Conservation (phyloP, 345 rosid genomes). For the Linum usitatissimum region DNA sequence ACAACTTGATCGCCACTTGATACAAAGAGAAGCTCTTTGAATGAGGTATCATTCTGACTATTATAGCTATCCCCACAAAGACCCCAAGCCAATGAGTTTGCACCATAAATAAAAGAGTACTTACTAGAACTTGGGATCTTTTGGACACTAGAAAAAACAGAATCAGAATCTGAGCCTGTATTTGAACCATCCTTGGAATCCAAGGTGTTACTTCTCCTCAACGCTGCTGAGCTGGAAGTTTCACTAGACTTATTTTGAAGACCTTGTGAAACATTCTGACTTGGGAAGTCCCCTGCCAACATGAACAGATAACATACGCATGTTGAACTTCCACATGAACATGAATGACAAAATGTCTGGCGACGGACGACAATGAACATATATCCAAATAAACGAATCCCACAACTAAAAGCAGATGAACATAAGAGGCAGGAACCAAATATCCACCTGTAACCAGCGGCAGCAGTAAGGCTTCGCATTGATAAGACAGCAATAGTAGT, state of each 20-base stretch:
- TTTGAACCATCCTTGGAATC: constrained; percentile 43
- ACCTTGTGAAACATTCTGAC: constrained; percentile 26
- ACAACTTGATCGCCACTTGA: constrained; percentile 50
- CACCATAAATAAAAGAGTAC: constrained; percentile 55
- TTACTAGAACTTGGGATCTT: constrained; percentile 25
- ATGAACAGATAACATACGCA: constrained; percentile 4
- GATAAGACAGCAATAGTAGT: constrained; percentile 53
- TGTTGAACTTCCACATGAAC: not conserved
- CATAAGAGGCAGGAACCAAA: constrained; percentile 2
- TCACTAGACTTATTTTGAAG: constrained; percentile 28
- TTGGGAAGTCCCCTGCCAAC: constrained; percentile 33
- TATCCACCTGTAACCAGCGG: constrained; percentile 56
- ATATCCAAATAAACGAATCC: not conserved
- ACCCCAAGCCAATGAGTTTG: constrained; percentile 87
- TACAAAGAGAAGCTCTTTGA: constrained; percentile 75
- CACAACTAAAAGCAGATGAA: not conserved
- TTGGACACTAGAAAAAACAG: constrained; percentile 27
- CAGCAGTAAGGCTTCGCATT: constrained; percentile 59
- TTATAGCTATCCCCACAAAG: constrained; percentile 59
- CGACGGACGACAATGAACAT: not conserved
- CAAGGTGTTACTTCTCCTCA: constrained; percentile 25
- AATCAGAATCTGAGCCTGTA: constrained; percentile 36
- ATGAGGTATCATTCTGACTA: constrained; percentile 47
- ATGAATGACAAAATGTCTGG: constrained; percentile 1
- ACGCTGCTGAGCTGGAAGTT: constrained; percentile 8